Evolutionary conservation across 2,329 filamentous ascomycete species (phyloP).

Genomic region (Colletotrichum costaricense): DNA sequence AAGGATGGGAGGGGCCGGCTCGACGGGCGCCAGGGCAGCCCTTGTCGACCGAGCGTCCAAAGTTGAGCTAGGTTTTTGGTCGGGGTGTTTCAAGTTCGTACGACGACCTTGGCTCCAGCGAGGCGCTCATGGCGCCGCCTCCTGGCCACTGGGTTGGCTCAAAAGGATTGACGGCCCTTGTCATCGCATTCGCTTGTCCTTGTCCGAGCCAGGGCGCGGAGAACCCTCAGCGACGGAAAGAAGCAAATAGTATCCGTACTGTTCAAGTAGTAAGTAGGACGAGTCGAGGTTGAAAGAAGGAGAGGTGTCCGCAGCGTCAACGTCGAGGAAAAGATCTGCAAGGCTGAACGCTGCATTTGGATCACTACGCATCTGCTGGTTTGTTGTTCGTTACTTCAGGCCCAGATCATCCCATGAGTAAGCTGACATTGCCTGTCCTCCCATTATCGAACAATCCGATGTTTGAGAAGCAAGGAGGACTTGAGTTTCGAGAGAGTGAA

Average conservation of each 20-base stretch:
- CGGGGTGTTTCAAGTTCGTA: constrained; percentile 34
- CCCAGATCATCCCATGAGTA: constrained; percentile 21
- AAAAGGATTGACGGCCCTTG: neutral
- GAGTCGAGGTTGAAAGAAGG: neutral
- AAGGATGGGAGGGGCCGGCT: neutral
- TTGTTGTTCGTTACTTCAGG: constrained; percentile 16
- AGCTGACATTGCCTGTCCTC: constrained; percentile 4
- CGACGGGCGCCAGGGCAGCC: neutral
- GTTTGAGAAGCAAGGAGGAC: neutral
- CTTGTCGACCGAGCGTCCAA: constrained; percentile 28
- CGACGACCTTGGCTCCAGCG: constrained; percentile 21
- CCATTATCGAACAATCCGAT: neutral
- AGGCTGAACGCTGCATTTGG: neutral
- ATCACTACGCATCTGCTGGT: neutral
- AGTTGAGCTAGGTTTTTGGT: constrained; percentile 19
- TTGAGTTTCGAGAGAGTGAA: neutral
- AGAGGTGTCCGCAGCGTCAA: constrained; percentile 7
- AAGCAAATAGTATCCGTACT: no score
- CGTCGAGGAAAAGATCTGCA: neutral
- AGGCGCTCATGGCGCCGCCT: constrained; percentile 26
- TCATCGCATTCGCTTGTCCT: neutral
- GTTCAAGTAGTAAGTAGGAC: neutral
- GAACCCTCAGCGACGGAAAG: neutral
- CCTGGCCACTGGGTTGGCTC: neutral
- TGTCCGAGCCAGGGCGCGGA: neutral